A percentile compares a stretch with the other conserved stretches of the same genome.
These are phyloP conservation scores for Pseudozyma thailandica DNA, from an alignment of 1,284 basidiomycete genomes.

Conservation along the genomic window DNA sequence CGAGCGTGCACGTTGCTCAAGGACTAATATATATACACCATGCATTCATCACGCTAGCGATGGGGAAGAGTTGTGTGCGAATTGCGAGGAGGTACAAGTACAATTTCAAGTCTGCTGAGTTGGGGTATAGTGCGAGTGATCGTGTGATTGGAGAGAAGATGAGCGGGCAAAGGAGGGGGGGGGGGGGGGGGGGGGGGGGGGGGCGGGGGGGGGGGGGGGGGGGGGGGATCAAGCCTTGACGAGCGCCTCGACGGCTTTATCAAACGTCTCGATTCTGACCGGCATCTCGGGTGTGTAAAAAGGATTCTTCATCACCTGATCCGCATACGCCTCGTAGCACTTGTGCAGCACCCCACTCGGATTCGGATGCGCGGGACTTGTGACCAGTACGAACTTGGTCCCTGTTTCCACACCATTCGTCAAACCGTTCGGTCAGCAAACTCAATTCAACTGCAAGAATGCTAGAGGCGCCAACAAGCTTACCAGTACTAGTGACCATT, in stretches of 20 bases:
- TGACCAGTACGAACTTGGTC: constrained; percentile 95
- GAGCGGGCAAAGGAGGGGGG: too few relatives aligned
- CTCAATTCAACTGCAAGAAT: not conserved
- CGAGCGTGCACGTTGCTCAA: constrained; percentile 70
- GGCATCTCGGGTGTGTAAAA: constrained; percentile 99
- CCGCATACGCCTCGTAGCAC: constrained; percentile 89
- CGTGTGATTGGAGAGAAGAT: not conserved
- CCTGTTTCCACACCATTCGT: constrained; percentile 72
- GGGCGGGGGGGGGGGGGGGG: not conserved
- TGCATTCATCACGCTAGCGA: not conserved
- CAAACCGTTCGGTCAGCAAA: not conserved
- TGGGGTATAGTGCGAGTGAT: constrained; percentile 1
- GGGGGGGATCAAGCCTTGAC: constrained; percentile 31
- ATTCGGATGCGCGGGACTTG: constrained; percentile 79
- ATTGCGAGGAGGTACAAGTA: constrained; percentile 18
- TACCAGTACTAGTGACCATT: constrained; percentile 91
- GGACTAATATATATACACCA: constrained; percentile 34
- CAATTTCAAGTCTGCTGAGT: constrained; percentile 1
- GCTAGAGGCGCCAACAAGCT: constrained; percentile 47
- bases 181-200: too few relatives aligned
- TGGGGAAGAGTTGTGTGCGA: not conserved
- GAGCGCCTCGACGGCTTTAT: constrained; percentile 71
- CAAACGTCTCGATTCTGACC: constrained; percentile 89
- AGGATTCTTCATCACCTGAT: constrained; percentile 98
- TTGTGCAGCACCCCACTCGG: constrained; percentile 72